Percentiles rank a stretch among this genome's conserved stretches.
Evolutionary conservation across 306 rosid species (phyloP).

Genomic region (Macrotyloma uniflorum): DNA sequence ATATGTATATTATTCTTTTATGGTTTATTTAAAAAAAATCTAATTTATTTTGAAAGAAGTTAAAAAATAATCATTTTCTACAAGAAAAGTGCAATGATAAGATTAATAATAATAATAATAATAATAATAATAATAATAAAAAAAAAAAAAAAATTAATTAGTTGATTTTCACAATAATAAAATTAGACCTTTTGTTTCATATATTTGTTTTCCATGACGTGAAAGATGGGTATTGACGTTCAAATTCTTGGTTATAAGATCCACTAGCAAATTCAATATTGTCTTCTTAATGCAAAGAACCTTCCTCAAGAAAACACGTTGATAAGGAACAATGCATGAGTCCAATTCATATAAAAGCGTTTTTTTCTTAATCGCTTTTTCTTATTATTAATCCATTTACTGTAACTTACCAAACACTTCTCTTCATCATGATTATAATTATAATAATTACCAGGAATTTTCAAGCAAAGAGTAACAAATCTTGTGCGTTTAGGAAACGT

Average conservation of each 20-base stretch:
- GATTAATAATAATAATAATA: no score
- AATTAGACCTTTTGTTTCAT: neutral
- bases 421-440: neutral
- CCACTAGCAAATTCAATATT: neutral
- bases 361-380: neutral
- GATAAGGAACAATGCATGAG: neutral
- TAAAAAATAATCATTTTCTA: no score
- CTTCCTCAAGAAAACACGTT: neutral
- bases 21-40: no score
- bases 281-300: neutral
- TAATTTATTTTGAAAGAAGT: no score
- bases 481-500: neutral
- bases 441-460: neutral
- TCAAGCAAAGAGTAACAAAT: neutral
- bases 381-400: neutral
- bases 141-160: neutral
- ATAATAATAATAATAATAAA: no score
- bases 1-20: no score
- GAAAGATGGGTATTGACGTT: constrained; percentile 12
- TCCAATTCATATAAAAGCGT: neutral
- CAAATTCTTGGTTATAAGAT: neutral
- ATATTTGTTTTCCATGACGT: neutral
- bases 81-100: no score
- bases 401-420: neutral
- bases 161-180: neutral